A percentile compares a stretch with the other conserved stretches of the same genome.
Conservation (phyloP, 2,329 filamentous ascomycete species). For the Fusarium marasasianum region DNA sequence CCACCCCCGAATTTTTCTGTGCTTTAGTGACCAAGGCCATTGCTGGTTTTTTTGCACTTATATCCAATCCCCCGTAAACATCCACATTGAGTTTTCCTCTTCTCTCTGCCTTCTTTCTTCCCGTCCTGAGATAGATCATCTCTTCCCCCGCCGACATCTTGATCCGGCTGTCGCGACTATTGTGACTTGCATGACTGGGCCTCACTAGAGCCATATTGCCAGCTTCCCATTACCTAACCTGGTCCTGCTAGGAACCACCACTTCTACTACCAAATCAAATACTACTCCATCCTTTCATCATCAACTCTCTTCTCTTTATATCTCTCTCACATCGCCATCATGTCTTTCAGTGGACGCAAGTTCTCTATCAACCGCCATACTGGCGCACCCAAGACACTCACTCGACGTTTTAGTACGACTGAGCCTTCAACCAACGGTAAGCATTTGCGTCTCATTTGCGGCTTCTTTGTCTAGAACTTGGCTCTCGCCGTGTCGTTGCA, state of each 20-base stretch:
- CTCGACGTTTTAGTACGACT: conserved; percentile 66
- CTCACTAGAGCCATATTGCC: conserved; percentile 16
- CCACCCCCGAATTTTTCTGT: conserved; percentile 33
- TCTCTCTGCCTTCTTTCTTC: conserved; percentile 8
- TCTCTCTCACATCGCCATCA: conserved; percentile 42
- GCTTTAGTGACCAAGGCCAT: conserved; percentile 1
- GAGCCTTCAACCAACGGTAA: conserved; percentile 67
- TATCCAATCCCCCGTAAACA: conserved; percentile 36
- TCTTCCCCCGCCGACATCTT: conserved; percentile 14
- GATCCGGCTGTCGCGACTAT: neutral
- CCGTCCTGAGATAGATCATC: conserved; percentile 1
- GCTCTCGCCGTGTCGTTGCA: neutral
- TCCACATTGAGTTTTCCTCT: conserved; percentile 15
- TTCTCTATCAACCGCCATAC: conserved; percentile 75
- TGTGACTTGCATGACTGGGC: conserved; percentile 22
- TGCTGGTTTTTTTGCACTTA: conserved; percentile 36
- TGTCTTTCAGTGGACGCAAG: conserved; percentile 65
- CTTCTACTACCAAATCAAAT: neutral
- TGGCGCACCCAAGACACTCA: conserved; percentile 64
- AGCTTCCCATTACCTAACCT: conserved; percentile 5
- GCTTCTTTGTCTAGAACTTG: neutral
- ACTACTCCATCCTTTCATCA: neutral
- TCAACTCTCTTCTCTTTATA: neutral
- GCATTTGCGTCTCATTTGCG: neutral
- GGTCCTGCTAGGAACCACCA: conserved; percentile 8